phyloP scores from a whole-genome alignment of 2,329 filamentous ascomycete species.

The Neodidymelliopsis sp. region DNA sequence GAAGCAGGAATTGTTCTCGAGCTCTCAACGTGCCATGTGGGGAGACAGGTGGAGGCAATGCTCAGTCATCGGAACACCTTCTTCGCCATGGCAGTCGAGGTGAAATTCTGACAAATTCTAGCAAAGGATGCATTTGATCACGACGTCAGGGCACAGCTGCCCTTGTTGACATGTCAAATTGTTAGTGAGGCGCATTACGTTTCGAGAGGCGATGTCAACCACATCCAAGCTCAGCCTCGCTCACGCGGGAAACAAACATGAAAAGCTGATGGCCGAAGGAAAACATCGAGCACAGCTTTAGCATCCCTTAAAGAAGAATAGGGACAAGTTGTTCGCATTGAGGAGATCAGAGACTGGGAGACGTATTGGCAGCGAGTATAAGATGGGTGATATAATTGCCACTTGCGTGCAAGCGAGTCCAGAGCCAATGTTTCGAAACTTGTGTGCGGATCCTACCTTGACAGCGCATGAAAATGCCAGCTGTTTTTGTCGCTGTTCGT shows the following conservation, averaged over 20 bases:
- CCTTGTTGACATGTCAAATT: neutral
- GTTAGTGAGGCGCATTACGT: constrained; percentile 1
- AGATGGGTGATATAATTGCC: constrained; percentile 17
- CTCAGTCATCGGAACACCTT: neutral
- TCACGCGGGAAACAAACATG: too few species aligned
- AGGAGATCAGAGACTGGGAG: neutral
- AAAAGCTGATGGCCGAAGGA: too few species aligned
- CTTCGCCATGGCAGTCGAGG: neutral
- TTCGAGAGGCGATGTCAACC: neutral
- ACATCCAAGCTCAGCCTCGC: neutral
- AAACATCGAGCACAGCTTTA: too few species aligned
- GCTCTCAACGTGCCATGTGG: constrained; percentile 3
- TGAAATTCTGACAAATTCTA: neutral
- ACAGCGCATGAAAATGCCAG: neutral
- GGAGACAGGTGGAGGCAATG: neutral
- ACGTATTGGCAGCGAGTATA: constrained; percentile 9
- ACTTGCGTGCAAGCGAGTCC: constrained; percentile 9
- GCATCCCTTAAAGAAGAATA: too few species aligned
- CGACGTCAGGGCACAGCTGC: neutral
- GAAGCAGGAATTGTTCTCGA: neutral
- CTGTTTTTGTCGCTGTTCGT: neutral
- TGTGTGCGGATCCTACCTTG: neutral
- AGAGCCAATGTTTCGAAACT: constrained; percentile 15
- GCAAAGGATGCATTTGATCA: neutral
- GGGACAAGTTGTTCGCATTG: neutral